These are phyloP conservation scores for Podila epigama DNA, from an alignment of 192 early-diverging fungal genomes.

Conservation along the genomic window DNA sequence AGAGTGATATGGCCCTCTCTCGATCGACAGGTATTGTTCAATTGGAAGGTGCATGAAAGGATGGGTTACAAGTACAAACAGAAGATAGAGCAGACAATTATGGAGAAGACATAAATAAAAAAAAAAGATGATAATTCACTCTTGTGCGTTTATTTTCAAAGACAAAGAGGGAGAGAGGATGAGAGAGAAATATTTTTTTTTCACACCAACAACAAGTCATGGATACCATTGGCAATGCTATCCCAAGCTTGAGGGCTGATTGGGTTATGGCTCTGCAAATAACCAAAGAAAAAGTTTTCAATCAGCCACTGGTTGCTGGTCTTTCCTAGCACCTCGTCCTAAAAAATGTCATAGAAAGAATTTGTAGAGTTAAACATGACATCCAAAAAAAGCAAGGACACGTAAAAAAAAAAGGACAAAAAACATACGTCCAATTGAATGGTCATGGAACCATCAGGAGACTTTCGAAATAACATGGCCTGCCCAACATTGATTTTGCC, in stretches of 20 bases:
- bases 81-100: too few relatives aligned
- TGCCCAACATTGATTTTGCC: slow-evolving; percentile 54
- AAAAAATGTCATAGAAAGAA: neutral
- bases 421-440: slow-evolving; percentile 51
- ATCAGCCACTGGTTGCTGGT: slow-evolving; percentile 57
- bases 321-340: slow-evolving; percentile 55
- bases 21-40: slow-evolving; percentile 6
- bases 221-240: slow-evolving; percentile 37
- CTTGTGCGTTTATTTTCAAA: too few relatives aligned
- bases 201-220: slow-evolving; percentile 33
- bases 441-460: slow-evolving; percentile 44
- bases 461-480: slow-evolving; percentile 54
- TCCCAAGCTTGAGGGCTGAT: slow-evolving; percentile 51
- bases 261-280: slow-evolving; percentile 54
- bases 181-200: slow-evolving; percentile 2
- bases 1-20: neutral
- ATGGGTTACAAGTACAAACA: too few relatives aligned
- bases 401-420: neutral
- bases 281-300: slow-evolving; percentile 59
- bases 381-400: neutral
- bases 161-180: too few relatives aligned
- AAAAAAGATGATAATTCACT: too few relatives aligned
- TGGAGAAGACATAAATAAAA: too few relatives aligned
- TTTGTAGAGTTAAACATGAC: neutral
- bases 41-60: slow-evolving; percentile 4